These are phyloP conservation scores for Tympanopsis confertula DNA, from an alignment of 2,329 filamentous ascomycete species.

Conservation along the genomic window DNA sequence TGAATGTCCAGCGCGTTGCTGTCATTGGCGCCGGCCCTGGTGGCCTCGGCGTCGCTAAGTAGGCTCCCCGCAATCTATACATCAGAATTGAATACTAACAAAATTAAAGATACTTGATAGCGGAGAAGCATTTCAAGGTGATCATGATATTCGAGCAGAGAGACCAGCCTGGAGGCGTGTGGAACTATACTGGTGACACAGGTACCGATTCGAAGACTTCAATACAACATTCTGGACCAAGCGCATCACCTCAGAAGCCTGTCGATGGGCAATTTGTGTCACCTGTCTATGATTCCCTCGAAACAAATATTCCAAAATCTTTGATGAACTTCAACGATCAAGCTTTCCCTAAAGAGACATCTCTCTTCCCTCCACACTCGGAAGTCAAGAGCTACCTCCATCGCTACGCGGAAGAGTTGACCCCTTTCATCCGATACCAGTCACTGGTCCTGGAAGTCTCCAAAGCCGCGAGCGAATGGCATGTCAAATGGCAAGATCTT, in stretches of 20 bases:
- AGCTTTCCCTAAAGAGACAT: constrained; percentile 32
- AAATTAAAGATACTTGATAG: neutral
- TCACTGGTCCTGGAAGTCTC: no score
- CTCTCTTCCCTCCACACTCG: constrained; percentile 43
- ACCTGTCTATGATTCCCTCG: constrained; percentile 45
- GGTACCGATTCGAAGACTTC: neutral
- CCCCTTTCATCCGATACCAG: no score
- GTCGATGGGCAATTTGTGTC: constrained; percentile 34
- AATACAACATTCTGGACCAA: neutral
- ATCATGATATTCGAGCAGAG: neutral
- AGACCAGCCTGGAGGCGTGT: neutral
- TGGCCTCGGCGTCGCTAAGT: neutral
- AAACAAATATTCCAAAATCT: constrained; percentile 48
- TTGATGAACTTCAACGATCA: constrained; percentile 48
- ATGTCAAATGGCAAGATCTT: constrained; percentile 36
- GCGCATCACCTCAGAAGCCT: neutral
- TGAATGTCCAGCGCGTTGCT: neutral
- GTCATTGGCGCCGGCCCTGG: neutral
- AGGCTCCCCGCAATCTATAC: no score
- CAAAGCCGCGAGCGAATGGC: no score
- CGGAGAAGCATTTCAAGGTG: neutral
- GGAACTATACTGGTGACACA: neutral
- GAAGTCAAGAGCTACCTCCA: constrained; percentile 42
- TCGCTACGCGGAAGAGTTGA: constrained; percentile 40
- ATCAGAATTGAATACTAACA: no score